These are phyloP conservation scores for Phaeosphaeria sp. DNA, from an alignment of 2,329 filamentous ascomycete species.

Conservation along the genomic window DNA sequence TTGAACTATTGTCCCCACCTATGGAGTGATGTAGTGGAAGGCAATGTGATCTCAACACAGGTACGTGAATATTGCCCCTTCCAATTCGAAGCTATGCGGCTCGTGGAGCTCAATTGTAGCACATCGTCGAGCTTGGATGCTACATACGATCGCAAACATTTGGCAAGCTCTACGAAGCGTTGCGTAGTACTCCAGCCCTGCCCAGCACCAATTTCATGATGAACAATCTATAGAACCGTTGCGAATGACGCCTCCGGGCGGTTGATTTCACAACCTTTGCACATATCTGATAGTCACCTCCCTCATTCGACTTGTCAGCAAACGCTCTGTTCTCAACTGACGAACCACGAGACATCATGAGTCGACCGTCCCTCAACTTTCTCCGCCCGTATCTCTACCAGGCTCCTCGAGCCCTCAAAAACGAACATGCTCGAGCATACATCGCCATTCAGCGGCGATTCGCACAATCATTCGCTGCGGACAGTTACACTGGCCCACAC, in stretches of 20 bases:
- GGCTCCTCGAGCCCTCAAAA: slow-evolving; percentile 45
- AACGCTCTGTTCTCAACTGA: slow-evolving; percentile 39
- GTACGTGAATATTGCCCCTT: slow-evolving; percentile 8
- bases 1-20: background rate
- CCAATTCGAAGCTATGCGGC: background rate
- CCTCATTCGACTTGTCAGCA: background rate
- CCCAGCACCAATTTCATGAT: slow-evolving; percentile 24
- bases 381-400: slow-evolving; percentile 63
- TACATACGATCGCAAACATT: background rate
- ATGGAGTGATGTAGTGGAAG: slow-evolving; percentile 8
- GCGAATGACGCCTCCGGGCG: slow-evolving; percentile 66
- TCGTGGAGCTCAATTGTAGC: background rate
- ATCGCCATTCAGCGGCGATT: slow-evolving; percentile 47
- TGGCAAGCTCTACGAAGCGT: background rate
- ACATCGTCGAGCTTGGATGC: background rate
- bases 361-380: slow-evolving; percentile 55
- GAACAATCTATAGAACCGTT: slow-evolving; percentile 66
- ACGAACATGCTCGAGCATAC: slow-evolving; percentile 60
- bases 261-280: slow-evolving; percentile 57
- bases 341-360: slow-evolving; percentile 52
- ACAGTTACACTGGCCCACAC: slow-evolving; percentile 37
- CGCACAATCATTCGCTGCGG: slow-evolving; percentile 22
- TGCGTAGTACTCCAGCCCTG: background rate
- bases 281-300: slow-evolving; percentile 41
- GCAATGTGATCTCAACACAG: slow-evolving; percentile 3